Evolutionary conservation across 148 eudicot genomes (phyloP), one percentile per base, ranked within the genome.

Genomic region (Rhododendron mucronatum): DNA sequence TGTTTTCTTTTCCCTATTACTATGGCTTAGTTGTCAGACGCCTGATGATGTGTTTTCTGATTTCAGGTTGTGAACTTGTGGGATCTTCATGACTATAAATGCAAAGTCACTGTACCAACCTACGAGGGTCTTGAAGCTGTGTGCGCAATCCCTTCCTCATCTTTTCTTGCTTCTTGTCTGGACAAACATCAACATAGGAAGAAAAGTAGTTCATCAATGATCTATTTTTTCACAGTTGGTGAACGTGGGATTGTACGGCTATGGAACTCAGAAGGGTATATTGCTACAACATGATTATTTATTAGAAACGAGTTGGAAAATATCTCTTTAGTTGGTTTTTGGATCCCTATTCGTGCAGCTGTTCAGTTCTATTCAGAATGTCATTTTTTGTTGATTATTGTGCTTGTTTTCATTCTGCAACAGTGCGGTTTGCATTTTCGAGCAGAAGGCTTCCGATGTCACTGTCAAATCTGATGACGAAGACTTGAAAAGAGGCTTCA

Each of bases 241-340:
- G 99, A 95, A 89, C 98, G 95, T 89, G 99, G 99, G 57, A 87
- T 97, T 89, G 93, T 97, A 82, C 93, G 98, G 74, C 91, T 95
- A 86, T 97, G 99, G 99, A 94, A 87, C 87, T 93, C 98, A 53
- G 92, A 93, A 85, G 93, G 98, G 99, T 96, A 91, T 82, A 21
- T 23, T 57, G 51, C 67, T 82, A 44, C 86, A 83, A 73, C 33
- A 81, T 10, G 57, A 85, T 18, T 79, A 85, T 84, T 86, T 67
- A n/a, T 55, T 59, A 48, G 7, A 30, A 83, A 28, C 1, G 12
- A 48, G 41, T 78, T 80, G 57, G 53, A 48, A 48, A 80, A 74
- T 63, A 13, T 67, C 57, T 41, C 75, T n/a, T 28, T 20, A n/a
- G 13, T 83, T 83, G 44, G 11, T 45, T 28, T 18, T 67, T 45